Base-by-base conservation (phyloP, 805 yeast genomes). In the Candida oleophila region DNA sequence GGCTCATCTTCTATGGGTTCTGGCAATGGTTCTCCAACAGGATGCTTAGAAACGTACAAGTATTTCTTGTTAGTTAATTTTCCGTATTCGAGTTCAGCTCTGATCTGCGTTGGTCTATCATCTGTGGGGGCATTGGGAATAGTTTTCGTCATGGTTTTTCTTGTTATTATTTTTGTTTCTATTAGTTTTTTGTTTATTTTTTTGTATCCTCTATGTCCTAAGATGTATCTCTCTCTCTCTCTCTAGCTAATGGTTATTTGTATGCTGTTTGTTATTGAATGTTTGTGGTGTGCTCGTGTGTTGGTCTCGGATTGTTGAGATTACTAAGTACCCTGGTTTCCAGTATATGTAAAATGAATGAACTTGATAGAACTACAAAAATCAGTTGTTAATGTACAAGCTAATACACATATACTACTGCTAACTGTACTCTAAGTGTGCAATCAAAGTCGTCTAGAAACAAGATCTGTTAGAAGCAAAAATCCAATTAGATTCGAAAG, bases 1-100 rank as follows among this genome's bases (percentile, higher is more conserved):
- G 97, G 97, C 46, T 91, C 92, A 64, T 90, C 97, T 34, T 74
- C 82, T 12, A 83, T 72, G 9, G 86, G 82, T n/a, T 73, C 75
- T 8, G 81, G 81, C 43, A 84, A 64, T 3, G 87, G 83, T 50
- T 72, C 78, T n/a, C 74, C 74, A 15, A 68, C 71, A 19, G 85
- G 78, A 45, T 82, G 82, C 44, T 73, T 69, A 28, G 88, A 82
- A 38, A 75, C 78, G 57, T 83, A 81, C 45, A 87, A 72, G 63
- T 83, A 80, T 15, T 86, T 81, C n/a, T 73, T 60, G 7, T 86
- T 80, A 2, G 89, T 80, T 42, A 86, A 68, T 19, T 74, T 68
- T 36, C 96, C 97, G 64, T 77, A 89, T 63, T 89, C 96, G 56
- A 78, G 69, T 48, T 84, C 87, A 2, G 70, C 68, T 39, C 57